Percentiles rank a stretch among this genome's conserved stretches.
Conservation (phyloP, 805 yeast genomes). For the Nakazawaea sp. region DNA sequence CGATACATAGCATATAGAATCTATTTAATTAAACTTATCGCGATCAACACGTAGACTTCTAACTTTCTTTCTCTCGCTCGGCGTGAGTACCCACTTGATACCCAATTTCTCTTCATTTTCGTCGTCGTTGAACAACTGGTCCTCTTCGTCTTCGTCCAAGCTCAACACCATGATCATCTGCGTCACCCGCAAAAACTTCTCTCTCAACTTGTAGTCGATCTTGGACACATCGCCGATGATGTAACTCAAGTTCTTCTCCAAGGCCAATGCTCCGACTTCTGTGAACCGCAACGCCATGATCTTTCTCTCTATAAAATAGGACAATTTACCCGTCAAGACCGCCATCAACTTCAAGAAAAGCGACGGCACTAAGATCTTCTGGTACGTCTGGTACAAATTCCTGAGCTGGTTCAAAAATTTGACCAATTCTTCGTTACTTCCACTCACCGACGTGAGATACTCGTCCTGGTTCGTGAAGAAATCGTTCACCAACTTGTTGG, state of each 20-base stretch:
- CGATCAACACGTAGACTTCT: conserved; percentile 47
- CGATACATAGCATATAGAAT: no score
- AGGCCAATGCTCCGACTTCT: conserved; percentile 11
- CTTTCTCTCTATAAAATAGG: conserved; percentile 55
- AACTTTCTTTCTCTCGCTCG: conserved; percentile 62
- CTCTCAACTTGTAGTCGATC: conserved; percentile 66
- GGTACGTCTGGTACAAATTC: conserved; percentile 56
- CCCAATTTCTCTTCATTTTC: conserved; percentile 35
- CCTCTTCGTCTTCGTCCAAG: conserved; percentile 58
- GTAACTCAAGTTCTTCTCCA: conserved; percentile 75
- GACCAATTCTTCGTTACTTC: conserved; percentile 22
- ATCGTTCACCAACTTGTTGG: conserved; percentile 26
- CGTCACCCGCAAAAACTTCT: conserved; percentile 71
- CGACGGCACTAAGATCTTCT: conserved; percentile 42
- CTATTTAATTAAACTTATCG: conserved; percentile 12
- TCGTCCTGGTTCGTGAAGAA: conserved; percentile 33
- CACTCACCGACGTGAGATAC: conserved; percentile 17
- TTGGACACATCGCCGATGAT: conserved; percentile 71
- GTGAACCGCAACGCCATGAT: conserved; percentile 54
- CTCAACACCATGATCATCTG: conserved; percentile 80
- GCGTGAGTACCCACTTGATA: conserved; percentile 70
- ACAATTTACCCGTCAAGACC: conserved; percentile 22
- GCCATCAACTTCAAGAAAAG: conserved; percentile 5
- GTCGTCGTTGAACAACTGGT: conserved; percentile 22
- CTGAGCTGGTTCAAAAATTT: conserved; percentile 64